Evolutionary conservation across 139 green algal genomes (phyloP).

Genomic region (Coelastrella sp.): DNA sequence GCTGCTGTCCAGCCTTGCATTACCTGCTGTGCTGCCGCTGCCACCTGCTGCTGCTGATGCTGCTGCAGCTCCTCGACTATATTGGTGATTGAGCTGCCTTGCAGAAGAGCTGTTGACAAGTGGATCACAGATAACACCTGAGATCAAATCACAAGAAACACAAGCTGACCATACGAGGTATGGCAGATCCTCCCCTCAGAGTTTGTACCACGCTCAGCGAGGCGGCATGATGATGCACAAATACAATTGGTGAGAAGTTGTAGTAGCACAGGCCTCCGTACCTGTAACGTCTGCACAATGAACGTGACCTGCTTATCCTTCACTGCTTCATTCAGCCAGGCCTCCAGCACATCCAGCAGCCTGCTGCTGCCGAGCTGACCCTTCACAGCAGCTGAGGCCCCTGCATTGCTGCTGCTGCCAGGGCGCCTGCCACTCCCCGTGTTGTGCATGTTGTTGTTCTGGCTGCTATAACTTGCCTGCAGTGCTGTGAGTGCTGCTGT

Average conservation of each 20-base stretch:
- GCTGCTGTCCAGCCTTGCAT: not conserved
- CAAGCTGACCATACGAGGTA: not conserved
- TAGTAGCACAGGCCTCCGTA: no score
- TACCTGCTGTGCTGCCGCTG: conserved; percentile 19
- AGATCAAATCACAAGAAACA: not conserved
- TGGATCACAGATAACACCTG: conserved; percentile 5
- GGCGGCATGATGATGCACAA: not conserved
- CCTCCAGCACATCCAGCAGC: conserved; percentile 10
- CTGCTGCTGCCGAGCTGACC: conserved; percentile 28
- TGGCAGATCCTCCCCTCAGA: no score
- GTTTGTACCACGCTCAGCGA: no score
- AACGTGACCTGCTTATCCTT: not conserved
- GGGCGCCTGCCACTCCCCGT: not conserved
- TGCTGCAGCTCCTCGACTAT: not conserved
- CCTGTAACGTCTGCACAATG: not conserved
- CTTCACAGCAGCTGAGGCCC: conserved; percentile 7
- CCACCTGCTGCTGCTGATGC: not conserved
- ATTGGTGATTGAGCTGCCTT: not conserved
- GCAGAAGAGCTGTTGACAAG: conserved; percentile 2
- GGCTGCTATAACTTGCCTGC: conserved; percentile 15
- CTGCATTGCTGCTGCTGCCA: not conserved
- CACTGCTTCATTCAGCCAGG: conserved; percentile 5
- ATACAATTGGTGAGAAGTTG: not conserved
- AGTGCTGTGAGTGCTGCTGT: conserved; percentile 4
- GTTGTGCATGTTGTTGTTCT: not conserved